phyloP scores from a whole-genome alignment of 2,329 filamentous ascomycete genomes.

The Botrytis fragariae region DNA sequence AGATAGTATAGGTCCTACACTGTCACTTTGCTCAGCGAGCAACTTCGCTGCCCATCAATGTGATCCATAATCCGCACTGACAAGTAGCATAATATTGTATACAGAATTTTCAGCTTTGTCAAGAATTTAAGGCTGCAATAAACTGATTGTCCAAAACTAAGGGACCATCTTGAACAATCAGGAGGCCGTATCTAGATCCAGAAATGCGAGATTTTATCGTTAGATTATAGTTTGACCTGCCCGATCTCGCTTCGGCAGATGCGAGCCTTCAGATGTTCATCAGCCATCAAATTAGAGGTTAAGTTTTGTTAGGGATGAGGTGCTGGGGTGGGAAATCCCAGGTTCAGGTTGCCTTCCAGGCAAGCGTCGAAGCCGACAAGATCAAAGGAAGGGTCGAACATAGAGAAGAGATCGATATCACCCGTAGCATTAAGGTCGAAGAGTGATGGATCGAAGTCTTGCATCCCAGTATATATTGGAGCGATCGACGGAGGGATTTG shows the following conservation, averaged over 20 bases:
- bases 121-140: not conserved
- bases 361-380: constrained; percentile 31
- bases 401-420: constrained; percentile 30
- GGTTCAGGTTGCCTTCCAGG: constrained; percentile 30
- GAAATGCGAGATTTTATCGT: not conserved
- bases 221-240: not conserved
- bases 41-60: not conserved
- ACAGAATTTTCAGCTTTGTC: not conserved
- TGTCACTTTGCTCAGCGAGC: not conserved
- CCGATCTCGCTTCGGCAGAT: not conserved
- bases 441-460: constrained; percentile 26
- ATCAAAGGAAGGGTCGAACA: constrained; percentile 33
- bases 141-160: not conserved
- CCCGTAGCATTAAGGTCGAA: constrained; percentile 24
- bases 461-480: constrained; percentile 8
- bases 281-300: not conserved
- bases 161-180: not conserved
- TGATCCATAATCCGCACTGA: not conserved
- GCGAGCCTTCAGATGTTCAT: not conserved
- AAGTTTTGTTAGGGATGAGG: not conserved
- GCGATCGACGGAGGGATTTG: not conserved
- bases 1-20: not conserved
- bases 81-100: not conserved
- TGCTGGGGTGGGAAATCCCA: constrained; percentile 21
- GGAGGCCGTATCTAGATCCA: not conserved